Percentiles rank a stretch among this genome's conserved stretches.
Conservation (phyloP, 106 monocot species). For the Posidonia australis region DNA sequence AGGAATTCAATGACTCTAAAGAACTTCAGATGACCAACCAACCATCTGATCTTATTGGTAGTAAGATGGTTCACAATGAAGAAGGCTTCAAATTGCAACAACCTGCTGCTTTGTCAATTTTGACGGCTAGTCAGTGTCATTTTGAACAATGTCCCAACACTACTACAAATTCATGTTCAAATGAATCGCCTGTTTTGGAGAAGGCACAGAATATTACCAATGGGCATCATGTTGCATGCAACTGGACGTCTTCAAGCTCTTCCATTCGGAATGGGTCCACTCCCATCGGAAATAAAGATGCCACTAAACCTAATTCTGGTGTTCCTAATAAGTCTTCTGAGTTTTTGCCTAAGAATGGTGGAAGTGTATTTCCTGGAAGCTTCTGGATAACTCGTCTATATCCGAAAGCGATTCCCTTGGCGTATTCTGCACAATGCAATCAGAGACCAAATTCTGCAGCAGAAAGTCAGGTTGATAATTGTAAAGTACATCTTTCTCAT, state of each 20-base stretch:
- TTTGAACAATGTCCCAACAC: conserved; percentile 1
- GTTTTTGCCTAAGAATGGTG: not conserved
- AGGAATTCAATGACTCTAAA: conserved; percentile 13
- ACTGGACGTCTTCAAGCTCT: not conserved
- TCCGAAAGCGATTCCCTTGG: conserved; percentile 19
- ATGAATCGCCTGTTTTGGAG: not conserved
- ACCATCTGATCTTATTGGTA: not conserved
- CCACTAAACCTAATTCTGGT: not conserved
- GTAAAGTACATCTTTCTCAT: not conserved
- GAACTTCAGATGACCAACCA: conserved; percentile 3
- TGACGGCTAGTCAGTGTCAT: conserved; percentile 3
- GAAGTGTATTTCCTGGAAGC: conserved; percentile 27
- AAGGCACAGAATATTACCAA: not conserved
- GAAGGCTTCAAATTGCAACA: conserved; percentile 3
- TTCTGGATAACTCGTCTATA: conserved; percentile 57
- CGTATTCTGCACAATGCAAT: conserved; percentile 6
- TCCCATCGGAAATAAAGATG: not conserved
- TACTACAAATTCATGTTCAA: not conserved
- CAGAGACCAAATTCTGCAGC: not conserved
- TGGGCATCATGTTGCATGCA: not conserved
- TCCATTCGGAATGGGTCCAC: not conserved
- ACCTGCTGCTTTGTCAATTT: not conserved
- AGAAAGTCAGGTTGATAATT: not conserved
- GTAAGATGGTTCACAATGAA: not conserved
- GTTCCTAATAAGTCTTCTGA: conserved; percentile 11